Percentiles rank a stretch among this genome's conserved stretches.
Evolutionary conservation across 495 filamentous ascomycete genomes (phyloP).

Genomic region (Entonaema liquescens): DNA sequence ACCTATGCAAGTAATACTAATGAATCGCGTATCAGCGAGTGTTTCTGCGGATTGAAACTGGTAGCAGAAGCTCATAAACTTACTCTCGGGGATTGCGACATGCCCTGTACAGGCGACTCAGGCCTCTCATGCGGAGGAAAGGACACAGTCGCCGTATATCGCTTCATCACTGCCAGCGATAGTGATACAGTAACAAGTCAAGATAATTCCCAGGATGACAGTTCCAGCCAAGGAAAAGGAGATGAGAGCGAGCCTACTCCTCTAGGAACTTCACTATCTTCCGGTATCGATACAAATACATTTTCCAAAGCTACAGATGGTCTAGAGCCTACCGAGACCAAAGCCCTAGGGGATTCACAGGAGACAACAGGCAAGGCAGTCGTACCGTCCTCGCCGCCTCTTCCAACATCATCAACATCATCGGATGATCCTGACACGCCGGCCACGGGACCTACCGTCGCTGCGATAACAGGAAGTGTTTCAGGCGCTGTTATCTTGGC

Average conservation of each 20-base stretch:
- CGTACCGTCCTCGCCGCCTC: neutral
- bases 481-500: slow-evolving; percentile 30
- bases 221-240: neutral
- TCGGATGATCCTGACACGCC: neutral
- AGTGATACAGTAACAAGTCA: neutral
- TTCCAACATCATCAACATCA: neutral
- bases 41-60: slow-evolving; percentile 33
- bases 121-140: slow-evolving; percentile 32
- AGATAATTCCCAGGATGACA: neutral
- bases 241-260: neutral
- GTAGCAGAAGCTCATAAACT: slow-evolving; percentile 19
- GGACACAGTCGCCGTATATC: slow-evolving; percentile 26
- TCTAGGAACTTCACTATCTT: slow-evolving; percentile 9
- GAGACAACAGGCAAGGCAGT: neutral
- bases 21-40: slow-evolving; percentile 14
- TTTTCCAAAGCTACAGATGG: slow-evolving; percentile 1
- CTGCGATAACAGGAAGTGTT: slow-evolving; percentile 29
- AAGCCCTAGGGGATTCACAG: neutral
- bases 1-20: neutral
- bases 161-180: slow-evolving; percentile 1
- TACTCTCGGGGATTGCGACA: slow-evolving; percentile 21
- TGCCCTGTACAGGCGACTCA: slow-evolving; percentile 29
- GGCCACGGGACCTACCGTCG: slow-evolving; percentile 18
- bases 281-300: slow-evolving; percentile 2
- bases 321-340: neutral